Conservation (phyloP, 305 asterid genomes). For the Plantago coronopus region DNA sequence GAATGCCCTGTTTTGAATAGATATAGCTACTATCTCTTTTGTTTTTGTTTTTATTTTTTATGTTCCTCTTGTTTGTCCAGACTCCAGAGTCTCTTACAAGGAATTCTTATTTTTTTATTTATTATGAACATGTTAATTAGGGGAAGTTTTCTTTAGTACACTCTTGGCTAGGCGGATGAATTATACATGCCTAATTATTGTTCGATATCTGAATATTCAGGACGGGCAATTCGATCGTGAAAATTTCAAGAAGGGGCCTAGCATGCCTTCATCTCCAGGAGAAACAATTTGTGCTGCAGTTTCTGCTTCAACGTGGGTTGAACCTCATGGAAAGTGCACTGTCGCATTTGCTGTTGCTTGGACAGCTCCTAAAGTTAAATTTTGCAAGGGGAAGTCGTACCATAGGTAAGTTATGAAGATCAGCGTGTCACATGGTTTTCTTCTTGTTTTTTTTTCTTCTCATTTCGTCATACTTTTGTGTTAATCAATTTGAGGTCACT, state of each 20-base stretch:
- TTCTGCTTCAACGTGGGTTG: conserved; percentile 98
- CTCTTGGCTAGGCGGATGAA: background rate
- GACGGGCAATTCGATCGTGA: conserved; percentile 92
- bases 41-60: too few species aligned
- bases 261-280: conserved; percentile 88
- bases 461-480: too few species aligned
- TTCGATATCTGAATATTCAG: conserved; percentile 32
- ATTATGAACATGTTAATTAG: too few species aligned
- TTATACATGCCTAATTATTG: background rate
- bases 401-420: conserved; percentile 46
- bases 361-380: conserved; percentile 95
- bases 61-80: background rate
- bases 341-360: conserved; percentile 89
- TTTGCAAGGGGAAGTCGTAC: conserved; percentile 65
- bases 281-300: conserved; percentile 96
- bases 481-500: too few species aligned
- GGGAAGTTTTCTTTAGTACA: too few species aligned
- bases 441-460: too few species aligned
- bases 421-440: conserved; percentile 26
- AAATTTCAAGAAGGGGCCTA: conserved; percentile 66
- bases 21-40: too few species aligned
- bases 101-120: too few species aligned
- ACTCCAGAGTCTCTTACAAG: too few species aligned
- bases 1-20: conserved; percentile 9
- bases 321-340: conserved; percentile 93